Evolutionary conservation across 805 yeast species (phyloP).

Genomic region (Ogataea nonfermentans): DNA sequence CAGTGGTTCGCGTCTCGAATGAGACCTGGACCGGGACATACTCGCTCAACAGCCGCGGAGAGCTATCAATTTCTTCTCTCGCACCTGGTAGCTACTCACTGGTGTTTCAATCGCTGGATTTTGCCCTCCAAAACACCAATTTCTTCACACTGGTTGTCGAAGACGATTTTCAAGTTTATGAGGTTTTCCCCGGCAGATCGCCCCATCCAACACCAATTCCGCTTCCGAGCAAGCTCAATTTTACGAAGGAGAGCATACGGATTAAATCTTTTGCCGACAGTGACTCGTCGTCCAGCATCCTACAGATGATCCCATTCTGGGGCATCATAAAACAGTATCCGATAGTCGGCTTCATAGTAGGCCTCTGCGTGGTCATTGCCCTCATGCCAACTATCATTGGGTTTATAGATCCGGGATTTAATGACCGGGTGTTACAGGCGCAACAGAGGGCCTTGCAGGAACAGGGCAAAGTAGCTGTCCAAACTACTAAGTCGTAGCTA

Average conservation of each 20-base stretch:
- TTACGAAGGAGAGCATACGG: constrained; percentile 12
- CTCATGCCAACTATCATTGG: constrained; percentile 26
- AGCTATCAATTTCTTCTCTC: constrained; percentile 3
- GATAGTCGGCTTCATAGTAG: constrained; percentile 10
- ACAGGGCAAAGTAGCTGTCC: neutral
- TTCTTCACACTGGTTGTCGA: constrained; percentile 8
- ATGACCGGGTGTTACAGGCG: constrained; percentile 24
- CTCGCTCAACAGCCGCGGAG: constrained; percentile 3
- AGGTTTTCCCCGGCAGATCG: constrained; percentile 10
- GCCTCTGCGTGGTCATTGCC: constrained; percentile 12
- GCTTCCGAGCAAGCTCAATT: constrained; percentile 10
- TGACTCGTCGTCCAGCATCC: constrained; percentile 9
- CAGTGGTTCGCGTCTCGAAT: neutral
- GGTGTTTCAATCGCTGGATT: constrained; percentile 21
- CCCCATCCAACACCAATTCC: constrained; percentile 3
- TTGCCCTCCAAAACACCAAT: constrained; percentile 15
- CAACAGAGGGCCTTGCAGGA: constrained; percentile 14
- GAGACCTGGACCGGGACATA: constrained; percentile 2
- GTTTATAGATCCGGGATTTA: constrained; percentile 29
- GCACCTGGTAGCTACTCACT: constrained; percentile 17
- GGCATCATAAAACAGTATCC: constrained; percentile 22
- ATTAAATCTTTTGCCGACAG: constrained; percentile 20
- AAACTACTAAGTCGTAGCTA: neutral
- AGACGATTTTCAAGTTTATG: constrained; percentile 12
- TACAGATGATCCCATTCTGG: constrained; percentile 22